These are phyloP conservation scores for Russula ochroleuca DNA, from an alignment of 768 basidiomycete genomes.

Conservation along the genomic window DNA sequence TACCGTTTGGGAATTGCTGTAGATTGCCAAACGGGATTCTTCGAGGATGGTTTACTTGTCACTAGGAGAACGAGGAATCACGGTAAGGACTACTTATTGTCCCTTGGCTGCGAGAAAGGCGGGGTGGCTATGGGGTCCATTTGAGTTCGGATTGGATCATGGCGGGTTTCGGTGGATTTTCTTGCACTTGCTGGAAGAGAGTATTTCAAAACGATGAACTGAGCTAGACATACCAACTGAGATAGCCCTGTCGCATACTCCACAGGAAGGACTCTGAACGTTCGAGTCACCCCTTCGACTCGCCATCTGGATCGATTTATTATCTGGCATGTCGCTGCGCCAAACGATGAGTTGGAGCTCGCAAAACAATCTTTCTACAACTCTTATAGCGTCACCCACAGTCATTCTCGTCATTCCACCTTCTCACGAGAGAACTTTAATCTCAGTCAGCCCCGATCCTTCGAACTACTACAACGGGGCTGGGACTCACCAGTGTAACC, in stretches of 20 bases:
- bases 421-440: conserved; percentile 19
- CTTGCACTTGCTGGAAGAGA: background rate
- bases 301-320: background rate
- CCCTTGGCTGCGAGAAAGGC: background rate
- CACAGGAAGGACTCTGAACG: background rate
- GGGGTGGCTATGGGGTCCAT: background rate
- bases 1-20: too few species aligned
- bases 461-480: too few species aligned
- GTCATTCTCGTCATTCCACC: background rate
- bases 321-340: background rate
- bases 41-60: background rate
- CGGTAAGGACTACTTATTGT: background rate
- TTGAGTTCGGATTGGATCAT: background rate
- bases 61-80: background rate
- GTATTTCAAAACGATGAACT: background rate
- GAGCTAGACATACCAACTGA: background rate
- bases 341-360: background rate
- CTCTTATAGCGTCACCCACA: background rate
- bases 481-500: conserved; percentile 45
- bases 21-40: too few species aligned
- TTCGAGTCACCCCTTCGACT: background rate
- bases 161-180: too few species aligned
- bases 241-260: background rate
- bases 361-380: background rate
- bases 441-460: background rate